These are phyloP conservation scores for Pythium utonaiense DNA, from an alignment of 352 stramenopile species.

Conservation along the genomic window DNA sequence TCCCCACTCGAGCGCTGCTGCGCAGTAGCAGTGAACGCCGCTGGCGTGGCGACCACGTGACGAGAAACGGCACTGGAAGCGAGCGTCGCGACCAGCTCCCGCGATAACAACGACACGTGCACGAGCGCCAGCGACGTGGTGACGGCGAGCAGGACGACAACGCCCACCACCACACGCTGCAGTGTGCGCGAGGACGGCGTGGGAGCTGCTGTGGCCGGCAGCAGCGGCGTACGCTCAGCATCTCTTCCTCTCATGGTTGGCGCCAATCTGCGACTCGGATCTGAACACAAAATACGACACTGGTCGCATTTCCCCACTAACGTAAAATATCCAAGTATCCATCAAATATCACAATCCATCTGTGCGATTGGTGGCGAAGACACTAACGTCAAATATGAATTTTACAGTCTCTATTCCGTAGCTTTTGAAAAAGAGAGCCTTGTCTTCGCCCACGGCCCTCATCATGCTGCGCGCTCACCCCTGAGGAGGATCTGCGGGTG, in stretches of 20 bases:
- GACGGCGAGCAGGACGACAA: constrained; percentile 38
- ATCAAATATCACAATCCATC: too few relatives aligned
- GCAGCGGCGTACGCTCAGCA: constrained; percentile 9
- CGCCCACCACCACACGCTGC: constrained; percentile 3
- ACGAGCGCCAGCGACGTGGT: constrained; percentile 34
- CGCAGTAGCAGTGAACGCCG: background rate
- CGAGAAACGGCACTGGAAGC: constrained; percentile 5
- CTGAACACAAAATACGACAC: constrained; percentile 4
- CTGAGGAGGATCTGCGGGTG: background rate
- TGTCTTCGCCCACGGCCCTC: too few relatives aligned
- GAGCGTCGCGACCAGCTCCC: constrained; percentile 37
- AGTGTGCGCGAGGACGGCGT: background rate
- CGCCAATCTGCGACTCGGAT: background rate
- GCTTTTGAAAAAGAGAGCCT: background rate
- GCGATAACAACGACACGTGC: constrained; percentile 34
- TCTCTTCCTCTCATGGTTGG: background rate
- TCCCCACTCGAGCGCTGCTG: background rate
- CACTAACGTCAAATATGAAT: too few relatives aligned
- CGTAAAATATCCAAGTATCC: background rate
- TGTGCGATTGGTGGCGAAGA: too few relatives aligned
- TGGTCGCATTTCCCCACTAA: background rate
- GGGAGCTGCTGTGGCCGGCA: constrained; percentile 4
- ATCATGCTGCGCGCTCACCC: background rate
- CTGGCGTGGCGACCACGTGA: background rate
- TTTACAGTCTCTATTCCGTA: background rate